These are phyloP conservation scores for Trebouxia sp. DNA, from an alignment of 139 green algal genomes.

Conservation along the genomic window DNA sequence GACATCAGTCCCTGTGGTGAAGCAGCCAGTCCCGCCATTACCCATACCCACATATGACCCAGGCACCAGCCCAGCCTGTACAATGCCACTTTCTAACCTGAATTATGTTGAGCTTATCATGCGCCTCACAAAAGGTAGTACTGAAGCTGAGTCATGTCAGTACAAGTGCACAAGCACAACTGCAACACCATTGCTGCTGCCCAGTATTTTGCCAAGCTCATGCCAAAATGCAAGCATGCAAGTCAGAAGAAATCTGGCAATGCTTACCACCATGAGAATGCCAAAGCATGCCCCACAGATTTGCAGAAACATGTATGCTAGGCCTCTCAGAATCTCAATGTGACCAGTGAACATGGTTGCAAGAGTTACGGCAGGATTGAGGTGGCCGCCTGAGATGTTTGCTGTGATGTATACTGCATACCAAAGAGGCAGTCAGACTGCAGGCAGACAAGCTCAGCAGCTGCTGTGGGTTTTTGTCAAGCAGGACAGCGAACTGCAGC, in stretches of 20 bases:
- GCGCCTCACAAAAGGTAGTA: neutral
- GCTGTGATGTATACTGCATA: conserved; percentile 69
- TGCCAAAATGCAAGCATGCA: neutral
- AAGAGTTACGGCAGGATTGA: conserved; percentile 74
- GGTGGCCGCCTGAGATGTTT: conserved; percentile 67
- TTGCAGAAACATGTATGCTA: conserved; percentile 68
- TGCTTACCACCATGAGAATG: conserved; percentile 35
- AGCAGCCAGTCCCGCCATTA: conserved; percentile 12
- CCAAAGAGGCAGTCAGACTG: neutral
- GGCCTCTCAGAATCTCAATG: conserved; percentile 59
- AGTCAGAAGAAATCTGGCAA: neutral
- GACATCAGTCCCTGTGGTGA: neutral
- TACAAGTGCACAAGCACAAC: too few species aligned
- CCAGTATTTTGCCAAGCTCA: too few species aligned
- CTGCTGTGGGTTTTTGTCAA: too few species aligned
- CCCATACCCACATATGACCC: conserved; percentile 19
- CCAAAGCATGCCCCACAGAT: conserved; percentile 62
- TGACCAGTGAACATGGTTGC: conserved; percentile 73
- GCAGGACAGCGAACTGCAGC: too few species aligned
- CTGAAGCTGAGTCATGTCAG: neutral
- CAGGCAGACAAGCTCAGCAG: too few species aligned
- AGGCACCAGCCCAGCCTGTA: conserved; percentile 31
- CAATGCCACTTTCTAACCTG: neutral
- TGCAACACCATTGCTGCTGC: too few species aligned
- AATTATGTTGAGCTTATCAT: neutral